Conservation (phyloP, 2,329 filamentous ascomycete genomes). For the Calcarisporium arbuscula region DNA sequence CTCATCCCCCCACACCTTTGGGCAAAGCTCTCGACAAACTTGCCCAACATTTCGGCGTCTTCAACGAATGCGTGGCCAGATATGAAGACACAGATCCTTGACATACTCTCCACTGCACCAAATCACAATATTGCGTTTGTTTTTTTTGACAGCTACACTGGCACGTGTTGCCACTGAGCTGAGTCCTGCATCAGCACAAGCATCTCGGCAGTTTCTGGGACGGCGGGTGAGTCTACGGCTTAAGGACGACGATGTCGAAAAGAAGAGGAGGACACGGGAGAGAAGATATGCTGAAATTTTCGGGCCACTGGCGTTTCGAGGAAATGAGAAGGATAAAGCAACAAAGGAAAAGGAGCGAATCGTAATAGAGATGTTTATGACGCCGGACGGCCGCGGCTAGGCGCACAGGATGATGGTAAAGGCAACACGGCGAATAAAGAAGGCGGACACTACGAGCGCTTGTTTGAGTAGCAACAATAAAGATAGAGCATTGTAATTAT, state of each 20-base stretch:
- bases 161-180: conserved; percentile 45
- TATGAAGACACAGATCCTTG: conserved; percentile 54
- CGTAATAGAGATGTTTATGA: conserved; percentile 63
- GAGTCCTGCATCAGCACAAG: conserved; percentile 28
- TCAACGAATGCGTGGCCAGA: conserved; percentile 26
- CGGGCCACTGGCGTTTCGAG: conserved; percentile 54
- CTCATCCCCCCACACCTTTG: conserved; percentile 67
- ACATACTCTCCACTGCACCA: conserved; percentile 64
- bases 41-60: conserved; percentile 33
- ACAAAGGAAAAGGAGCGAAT: conserved; percentile 58
- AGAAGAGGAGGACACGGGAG: conserved; percentile 52
- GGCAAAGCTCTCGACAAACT: conserved; percentile 56
- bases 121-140: conserved; percentile 87
- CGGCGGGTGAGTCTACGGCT: conserved; percentile 41
- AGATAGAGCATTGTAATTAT: no score
- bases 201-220: conserved; percentile 21
- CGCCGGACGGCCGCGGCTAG: conserved; percentile 26
- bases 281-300: conserved; percentile 60
- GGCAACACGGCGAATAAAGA: no score
- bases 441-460: no score
- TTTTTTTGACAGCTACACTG: conserved; percentile 75
- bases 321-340: conserved; percentile 47
- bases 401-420: no score
- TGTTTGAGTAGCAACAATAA: no score
- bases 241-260: conserved; percentile 20